Conservation (phyloP, 2,329 filamentous ascomycete genomes). For the Colletotrichum cordylinicola region DNA sequence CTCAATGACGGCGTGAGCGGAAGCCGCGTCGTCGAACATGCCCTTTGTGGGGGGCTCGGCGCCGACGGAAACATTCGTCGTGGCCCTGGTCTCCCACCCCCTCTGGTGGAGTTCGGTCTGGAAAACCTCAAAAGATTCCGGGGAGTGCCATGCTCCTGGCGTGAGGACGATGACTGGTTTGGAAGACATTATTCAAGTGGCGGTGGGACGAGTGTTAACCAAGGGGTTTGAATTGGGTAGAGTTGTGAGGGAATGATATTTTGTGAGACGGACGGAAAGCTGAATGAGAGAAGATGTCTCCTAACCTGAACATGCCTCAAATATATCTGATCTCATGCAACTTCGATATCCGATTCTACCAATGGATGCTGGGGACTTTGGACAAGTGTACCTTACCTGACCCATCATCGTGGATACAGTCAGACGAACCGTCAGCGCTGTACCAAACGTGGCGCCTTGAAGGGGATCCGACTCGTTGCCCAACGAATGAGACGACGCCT, state of each 20-base stretch:
- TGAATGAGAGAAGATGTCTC: background rate
- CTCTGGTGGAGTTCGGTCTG: slow-evolving; percentile 31
- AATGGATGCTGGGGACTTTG: background rate
- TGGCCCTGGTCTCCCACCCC: slow-evolving; percentile 35
- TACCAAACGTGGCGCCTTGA: background rate
- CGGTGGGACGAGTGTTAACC: rapidly evolving
- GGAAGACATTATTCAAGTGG: background rate
- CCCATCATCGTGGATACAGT: background rate
- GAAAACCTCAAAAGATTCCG: slow-evolving; percentile 33
- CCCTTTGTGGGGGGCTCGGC: slow-evolving; percentile 30
- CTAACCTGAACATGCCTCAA: background rate
- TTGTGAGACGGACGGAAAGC: background rate
- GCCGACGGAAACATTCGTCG: slow-evolving; percentile 36
- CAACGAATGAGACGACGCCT: background rate
- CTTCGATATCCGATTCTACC: background rate
- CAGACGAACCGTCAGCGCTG: background rate
- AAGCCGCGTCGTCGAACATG: slow-evolving; percentile 35
- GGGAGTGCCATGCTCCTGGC: slow-evolving; percentile 43
- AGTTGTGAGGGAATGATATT: rapidly evolving
- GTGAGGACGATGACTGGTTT: slow-evolving; percentile 38
- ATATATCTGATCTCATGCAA: background rate
- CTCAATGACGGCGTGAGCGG: slow-evolving; percentile 29
- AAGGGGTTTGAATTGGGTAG: background rate
- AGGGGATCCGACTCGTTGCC: background rate
- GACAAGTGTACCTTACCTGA: background rate